A percentile compares a stretch with the other conserved stretches of the same genome.
Evolutionary conservation across 2,329 filamentous ascomycete species (phyloP).

Genomic region (Sordariomycetes sp.): DNA sequence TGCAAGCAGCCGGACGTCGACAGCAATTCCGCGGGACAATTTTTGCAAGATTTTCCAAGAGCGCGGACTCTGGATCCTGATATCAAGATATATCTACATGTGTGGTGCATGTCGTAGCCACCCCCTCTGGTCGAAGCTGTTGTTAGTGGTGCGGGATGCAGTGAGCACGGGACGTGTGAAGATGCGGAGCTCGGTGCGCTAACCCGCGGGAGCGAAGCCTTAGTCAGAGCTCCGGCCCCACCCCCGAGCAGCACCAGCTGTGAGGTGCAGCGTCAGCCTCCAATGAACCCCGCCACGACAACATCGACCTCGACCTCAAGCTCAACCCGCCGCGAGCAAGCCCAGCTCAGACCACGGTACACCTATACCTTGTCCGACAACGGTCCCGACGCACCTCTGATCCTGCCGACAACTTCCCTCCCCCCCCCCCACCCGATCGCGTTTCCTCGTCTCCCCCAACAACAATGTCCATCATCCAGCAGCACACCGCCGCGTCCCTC

Average conservation of each 20-base stretch:
- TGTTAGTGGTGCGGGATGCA: background rate
- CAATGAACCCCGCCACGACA: background rate
- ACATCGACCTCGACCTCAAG: background rate
- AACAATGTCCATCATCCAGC: conserved; percentile 53
- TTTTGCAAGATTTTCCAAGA: too few species aligned
- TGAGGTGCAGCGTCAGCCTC: background rate
- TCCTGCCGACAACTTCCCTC: background rate
- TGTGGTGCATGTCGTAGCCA: too few species aligned
- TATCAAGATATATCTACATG: too few species aligned
- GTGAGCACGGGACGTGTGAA: background rate
- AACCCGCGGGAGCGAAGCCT: background rate
- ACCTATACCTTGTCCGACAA: background rate
- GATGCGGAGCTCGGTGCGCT: background rate
- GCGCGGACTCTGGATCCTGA: too few species aligned
- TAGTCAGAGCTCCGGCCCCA: background rate
- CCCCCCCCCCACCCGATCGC: background rate
- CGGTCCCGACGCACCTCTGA: background rate
- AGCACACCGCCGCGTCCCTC: conserved; percentile 46
- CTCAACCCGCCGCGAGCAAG: background rate
- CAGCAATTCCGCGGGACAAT: too few species aligned
- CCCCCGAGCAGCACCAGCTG: background rate
- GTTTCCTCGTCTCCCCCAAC: background rate
- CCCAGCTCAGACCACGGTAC: background rate
- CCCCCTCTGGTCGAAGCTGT: background rate
- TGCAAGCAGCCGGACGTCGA: too few species aligned